Conservation (phyloP, 371 early-diverging fungal species). For the Rhizopus delemar region DNA sequence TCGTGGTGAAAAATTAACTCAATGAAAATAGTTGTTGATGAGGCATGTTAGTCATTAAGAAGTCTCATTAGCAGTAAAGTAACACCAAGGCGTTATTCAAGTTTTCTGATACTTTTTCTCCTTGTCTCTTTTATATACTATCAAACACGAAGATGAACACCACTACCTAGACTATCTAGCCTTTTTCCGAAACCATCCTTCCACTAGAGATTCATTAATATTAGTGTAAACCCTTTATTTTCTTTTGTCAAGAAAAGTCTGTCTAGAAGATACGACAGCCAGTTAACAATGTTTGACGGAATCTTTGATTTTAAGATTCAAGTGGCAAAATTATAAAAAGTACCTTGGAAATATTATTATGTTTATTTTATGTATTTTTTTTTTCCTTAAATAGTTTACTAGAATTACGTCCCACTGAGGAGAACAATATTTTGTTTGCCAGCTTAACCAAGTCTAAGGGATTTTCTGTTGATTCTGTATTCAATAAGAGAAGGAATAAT, state of each 20-base stretch:
- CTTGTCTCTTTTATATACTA: neutral
- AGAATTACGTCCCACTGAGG: neutral
- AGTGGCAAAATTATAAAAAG: neutral
- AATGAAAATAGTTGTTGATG: neutral
- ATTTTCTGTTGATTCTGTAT: conserved; percentile 3
- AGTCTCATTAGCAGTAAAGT: too few relatives aligned
- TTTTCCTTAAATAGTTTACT: neutral
- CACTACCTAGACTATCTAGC: conserved; percentile 2
- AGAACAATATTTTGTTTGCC: conserved; percentile 2
- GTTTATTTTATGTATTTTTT: neutral
- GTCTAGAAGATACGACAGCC: conserved; percentile 2
- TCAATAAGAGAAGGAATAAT: neutral
- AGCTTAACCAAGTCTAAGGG: neutral
- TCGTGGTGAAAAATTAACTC: neutral
- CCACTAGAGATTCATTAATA: neutral
- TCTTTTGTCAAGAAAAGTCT: neutral
- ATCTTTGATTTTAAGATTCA: neutral
- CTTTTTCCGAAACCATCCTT: conserved; percentile 1
- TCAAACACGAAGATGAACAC: conserved; percentile 1
- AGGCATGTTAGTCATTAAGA: too few relatives aligned
- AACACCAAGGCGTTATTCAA: neutral
- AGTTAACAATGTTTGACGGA: neutral
- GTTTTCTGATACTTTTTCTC: neutral
- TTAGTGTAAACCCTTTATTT: neutral
- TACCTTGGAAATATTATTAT: too few relatives aligned